Evolutionary conservation across 1,139 yeast species (phyloP).

Genomic region (Saccharomycopsis hybrid): DNA sequence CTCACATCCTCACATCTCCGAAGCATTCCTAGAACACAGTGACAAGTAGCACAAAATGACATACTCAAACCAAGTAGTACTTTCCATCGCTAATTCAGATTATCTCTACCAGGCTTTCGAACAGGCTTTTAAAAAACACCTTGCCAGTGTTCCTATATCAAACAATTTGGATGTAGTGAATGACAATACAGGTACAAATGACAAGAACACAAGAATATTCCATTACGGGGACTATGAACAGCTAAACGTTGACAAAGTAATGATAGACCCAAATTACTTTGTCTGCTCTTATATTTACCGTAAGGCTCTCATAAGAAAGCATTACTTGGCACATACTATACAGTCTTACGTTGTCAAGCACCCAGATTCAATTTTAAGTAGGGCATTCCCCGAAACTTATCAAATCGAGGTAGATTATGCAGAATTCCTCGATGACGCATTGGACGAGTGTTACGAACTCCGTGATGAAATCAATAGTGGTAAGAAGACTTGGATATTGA

Average conservation of each 20-base stretch:
- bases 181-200: conserved; percentile 13
- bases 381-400: conserved; percentile 68
- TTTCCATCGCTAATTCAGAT: conserved; percentile 26
- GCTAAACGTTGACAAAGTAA: conserved; percentile 60
- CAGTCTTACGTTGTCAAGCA: conserved; percentile 67
- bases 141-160: conserved; percentile 25
- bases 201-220: conserved; percentile 35
- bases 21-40: too few species aligned
- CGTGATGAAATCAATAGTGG: conserved; percentile 65
- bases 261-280: conserved; percentile 43
- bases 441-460: conserved; percentile 87
- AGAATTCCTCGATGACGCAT: conserved; percentile 86
- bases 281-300: conserved; percentile 79
- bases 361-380: conserved; percentile 55
- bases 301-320: conserved; percentile 85
- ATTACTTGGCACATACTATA: conserved; percentile 76
- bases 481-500: conserved; percentile 75
- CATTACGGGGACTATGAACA: conserved; percentile 92
- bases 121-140: conserved; percentile 34
- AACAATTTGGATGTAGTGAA: conserved; percentile 13
- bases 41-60: too few species aligned
- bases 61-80: conserved; percentile 22
- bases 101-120: conserved; percentile 57
- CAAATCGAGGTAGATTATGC: conserved; percentile 92
- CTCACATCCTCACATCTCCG: too few species aligned